Evolutionary conservation across 129 eudicot species (phyloP), one percentile per base, ranked within the genome.

Genomic region (Mikania micrantha): DNA sequence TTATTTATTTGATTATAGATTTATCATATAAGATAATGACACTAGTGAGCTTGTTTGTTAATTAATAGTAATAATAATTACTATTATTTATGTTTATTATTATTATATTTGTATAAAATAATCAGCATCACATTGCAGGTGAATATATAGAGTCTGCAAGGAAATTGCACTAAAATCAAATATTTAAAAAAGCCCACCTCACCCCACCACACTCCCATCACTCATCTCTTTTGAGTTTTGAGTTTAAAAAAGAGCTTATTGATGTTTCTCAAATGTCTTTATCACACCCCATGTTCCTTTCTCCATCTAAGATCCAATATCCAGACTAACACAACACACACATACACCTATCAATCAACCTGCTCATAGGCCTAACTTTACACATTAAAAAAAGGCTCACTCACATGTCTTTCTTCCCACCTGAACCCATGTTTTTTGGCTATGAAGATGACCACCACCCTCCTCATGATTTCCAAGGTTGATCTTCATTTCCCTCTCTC

Each of bases 391-490:
- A 50, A 56, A 44, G 44, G 29, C n/a, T 35, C 72, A 72, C 67
- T 74, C 82, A 64, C 62, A 81, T 84, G 80, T 74, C 90, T 70
- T 83, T 86, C 66, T 60, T 83, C 76, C 85, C 86, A 38, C 80
- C 78, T 32, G 80, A 76, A 64, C 83, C 92, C 85, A 82, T 86
- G 85, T 82, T 84, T 69, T 83, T 75, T 60, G 77, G 78, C 86
- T 81, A 74, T 82, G 90, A 85, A 38, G 79, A 85, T 54, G 70
- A 78, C 60, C 44, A 56, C 85, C 77, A 79, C 61, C 82, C 58
- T 45, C 84, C 87, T 58, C 78, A 84, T 73, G 89, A 90, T 21
- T 90, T 78, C 73, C 97, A 82, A 73, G 97, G 97, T 87, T 60
- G 3, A 49, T 25, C 24, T 20, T 12, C 59, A 5, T 2, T 15